These are phyloP conservation scores for Ephemerocybe angulata DNA, from an alignment of 768 basidiomycete genomes.

Conservation along the genomic window DNA sequence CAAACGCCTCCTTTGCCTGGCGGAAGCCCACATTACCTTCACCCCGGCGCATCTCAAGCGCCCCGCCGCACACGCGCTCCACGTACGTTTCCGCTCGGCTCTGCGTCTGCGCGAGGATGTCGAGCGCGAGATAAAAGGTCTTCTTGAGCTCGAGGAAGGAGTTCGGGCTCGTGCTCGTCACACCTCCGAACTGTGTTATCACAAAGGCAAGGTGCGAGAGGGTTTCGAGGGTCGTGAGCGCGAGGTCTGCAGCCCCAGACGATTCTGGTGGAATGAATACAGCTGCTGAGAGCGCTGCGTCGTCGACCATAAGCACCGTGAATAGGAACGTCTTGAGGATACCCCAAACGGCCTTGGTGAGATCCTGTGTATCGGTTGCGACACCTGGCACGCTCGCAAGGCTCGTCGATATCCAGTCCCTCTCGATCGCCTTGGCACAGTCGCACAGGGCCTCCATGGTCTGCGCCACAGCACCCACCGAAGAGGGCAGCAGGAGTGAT, in stretches of 20 bases:
- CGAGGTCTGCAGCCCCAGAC: conserved; percentile 38
- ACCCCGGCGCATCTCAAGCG: conserved; percentile 20
- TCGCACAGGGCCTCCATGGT: conserved; percentile 28
- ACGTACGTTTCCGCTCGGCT: conserved; percentile 28
- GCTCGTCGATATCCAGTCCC: conserved; percentile 43
- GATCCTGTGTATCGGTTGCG: conserved; percentile 40
- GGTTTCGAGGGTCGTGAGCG: conserved; percentile 50
- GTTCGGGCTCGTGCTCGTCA: conserved; percentile 46
- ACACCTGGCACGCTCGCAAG: conserved; percentile 32
- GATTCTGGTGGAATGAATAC: conserved; percentile 46
- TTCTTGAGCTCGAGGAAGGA: conserved; percentile 72
- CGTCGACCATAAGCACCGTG: conserved; percentile 63
- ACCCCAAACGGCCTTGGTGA: conserved; percentile 56
- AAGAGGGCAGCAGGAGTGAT: conserved; percentile 33
- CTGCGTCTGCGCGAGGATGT: conserved; percentile 51
- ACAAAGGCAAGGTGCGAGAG: conserved; percentile 72
- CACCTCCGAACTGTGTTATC: conserved; percentile 76
- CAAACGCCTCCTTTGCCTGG: conserved; percentile 54
- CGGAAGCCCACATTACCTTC: conserved; percentile 18
- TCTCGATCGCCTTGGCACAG: conserved; percentile 43
- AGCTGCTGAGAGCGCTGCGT: conserved; percentile 53
- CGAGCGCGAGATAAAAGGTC: conserved; percentile 73
- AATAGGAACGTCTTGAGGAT: conserved; percentile 77
- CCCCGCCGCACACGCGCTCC: conserved; percentile 22
- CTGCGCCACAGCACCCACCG: conserved; percentile 26